Conservation (phyloP, 129 eudicot species). For the Tanacetum coccineum region DNA sequence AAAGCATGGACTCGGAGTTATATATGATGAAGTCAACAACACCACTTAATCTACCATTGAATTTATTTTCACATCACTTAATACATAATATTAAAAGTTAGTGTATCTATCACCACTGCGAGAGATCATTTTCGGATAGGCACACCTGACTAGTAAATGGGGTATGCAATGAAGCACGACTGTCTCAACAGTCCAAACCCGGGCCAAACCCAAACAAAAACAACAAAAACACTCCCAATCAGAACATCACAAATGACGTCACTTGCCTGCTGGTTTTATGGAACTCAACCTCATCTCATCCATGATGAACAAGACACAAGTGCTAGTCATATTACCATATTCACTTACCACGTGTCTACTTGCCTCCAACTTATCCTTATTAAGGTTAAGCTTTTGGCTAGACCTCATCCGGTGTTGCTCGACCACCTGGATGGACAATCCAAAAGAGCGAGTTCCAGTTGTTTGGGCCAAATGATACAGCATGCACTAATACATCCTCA, state of each 20-base stretch:
- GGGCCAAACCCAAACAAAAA: slow-evolving; percentile 18
- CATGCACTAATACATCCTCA: slow-evolving; percentile 16
- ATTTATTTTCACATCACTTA: too few species aligned
- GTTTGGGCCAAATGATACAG: slow-evolving; percentile 23
- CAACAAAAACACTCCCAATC: slow-evolving; percentile 13
- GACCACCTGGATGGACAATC: slow-evolving; percentile 35
- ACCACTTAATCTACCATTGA: too few species aligned
- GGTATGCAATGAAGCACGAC: slow-evolving; percentile 2
- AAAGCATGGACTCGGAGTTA: too few species aligned
- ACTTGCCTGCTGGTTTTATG: not conserved
- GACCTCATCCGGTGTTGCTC: not conserved
- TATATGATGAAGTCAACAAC: too few species aligned
- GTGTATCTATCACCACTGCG: too few species aligned
- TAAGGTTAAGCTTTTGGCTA: not conserved
- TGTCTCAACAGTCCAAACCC: slow-evolving; percentile 12
- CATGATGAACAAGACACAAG: slow-evolving; percentile 1
- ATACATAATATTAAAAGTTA: too few species aligned
- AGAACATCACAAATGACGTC: not conserved
- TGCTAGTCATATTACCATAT: slow-evolving; percentile 8
- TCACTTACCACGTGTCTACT: slow-evolving; percentile 10
- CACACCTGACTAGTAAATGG: too few species aligned
- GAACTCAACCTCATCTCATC: slow-evolving; percentile 12
- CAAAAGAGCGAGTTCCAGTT: slow-evolving; percentile 47
- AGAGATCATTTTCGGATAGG: too few species aligned
- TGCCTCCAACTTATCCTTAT: not conserved